A percentile compares a stretch with the other conserved stretches of the same genome.
Conservation (phyloP, 768 basidiomycete genomes). For the Mycena metata region DNA sequence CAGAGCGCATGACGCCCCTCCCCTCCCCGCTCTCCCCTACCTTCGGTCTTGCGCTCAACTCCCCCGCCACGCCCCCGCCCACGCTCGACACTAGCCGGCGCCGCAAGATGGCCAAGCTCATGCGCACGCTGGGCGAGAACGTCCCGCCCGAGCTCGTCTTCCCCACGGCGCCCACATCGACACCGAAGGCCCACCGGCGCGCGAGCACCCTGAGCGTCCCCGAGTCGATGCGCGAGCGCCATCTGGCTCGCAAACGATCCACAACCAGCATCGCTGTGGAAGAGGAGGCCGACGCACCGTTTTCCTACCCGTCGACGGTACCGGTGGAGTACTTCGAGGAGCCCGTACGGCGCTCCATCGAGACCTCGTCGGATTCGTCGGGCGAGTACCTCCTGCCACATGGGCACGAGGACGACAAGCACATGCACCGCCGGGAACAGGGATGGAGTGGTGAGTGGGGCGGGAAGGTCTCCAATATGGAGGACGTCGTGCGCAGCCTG, state of each 20-base stretch:
- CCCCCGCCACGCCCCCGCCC: neutral
- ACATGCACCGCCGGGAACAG: constrained; percentile 15
- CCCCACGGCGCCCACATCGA: neutral
- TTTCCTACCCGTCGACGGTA: constrained; percentile 10
- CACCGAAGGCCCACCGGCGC: constrained; percentile 9
- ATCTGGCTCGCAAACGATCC: neutral
- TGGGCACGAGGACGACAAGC: neutral
- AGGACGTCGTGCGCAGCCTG: constrained; percentile 28
- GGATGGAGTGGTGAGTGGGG: constrained; percentile 35
- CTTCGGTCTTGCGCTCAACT: constrained; percentile 18
- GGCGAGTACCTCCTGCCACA: neutral
- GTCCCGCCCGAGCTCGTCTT: constrained; percentile 58
- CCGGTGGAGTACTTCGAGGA: neutral
- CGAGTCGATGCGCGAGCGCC: constrained; percentile 19
- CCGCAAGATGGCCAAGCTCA: constrained; percentile 59
- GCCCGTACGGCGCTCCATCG: neutral
- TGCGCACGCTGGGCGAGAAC: constrained; percentile 60
- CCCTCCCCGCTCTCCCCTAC: constrained; percentile 30
- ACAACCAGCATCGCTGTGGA: neutral
- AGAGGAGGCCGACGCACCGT: constrained; percentile 1
- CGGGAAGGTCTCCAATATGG: constrained; percentile 22
- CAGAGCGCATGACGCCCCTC: neutral
- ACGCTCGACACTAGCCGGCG: constrained; percentile 42
- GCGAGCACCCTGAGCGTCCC: constrained; percentile 28
- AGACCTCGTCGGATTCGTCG: constrained; percentile 1